phyloP scores from a whole-genome alignment of 2,329 filamentous ascomycete genomes.

The Aureobasidium sp. region DNA sequence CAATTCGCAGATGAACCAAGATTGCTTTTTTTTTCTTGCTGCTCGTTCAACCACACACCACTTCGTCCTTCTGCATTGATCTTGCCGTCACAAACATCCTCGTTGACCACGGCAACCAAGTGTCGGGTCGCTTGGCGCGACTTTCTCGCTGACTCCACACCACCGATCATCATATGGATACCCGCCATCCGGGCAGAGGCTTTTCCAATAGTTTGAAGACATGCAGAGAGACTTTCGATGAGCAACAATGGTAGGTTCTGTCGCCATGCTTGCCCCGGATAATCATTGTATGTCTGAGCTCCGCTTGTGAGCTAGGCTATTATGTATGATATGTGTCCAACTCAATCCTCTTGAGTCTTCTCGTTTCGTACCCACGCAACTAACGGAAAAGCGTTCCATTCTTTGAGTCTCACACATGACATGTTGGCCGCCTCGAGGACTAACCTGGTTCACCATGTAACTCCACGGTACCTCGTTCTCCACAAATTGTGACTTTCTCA shows the following conservation, averaged over 20 bases:
- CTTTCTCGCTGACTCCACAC: constrained; percentile 9
- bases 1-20: neutral
- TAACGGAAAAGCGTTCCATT: neutral
- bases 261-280: constrained; percentile 3
- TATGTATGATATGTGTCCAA: neutral
- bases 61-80: neutral
- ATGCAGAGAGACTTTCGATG: constrained; percentile 4
- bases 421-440: neutral
- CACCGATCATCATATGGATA: constrained; percentile 6
- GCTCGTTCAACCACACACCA: neutral
- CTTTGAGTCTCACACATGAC: neutral
- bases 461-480: neutral
- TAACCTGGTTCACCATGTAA: neutral
- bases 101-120: neutral
- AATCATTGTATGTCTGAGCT: neutral
- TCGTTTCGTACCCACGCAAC: constrained; percentile 3
- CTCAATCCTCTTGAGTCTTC: neutral
- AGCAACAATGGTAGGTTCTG: constrained; percentile 7
- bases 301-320: neutral
- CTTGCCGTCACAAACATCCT: neutral
- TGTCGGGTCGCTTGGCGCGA: constrained; percentile 9
- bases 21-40: neutral
- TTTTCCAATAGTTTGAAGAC: constrained; percentile 12
- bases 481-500: neutral
- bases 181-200: constrained; percentile 9